These are phyloP conservation scores for Metarhizium rileyi DNA, from an alignment of 2,329 filamentous ascomycete species.

Conservation along the genomic window DNA sequence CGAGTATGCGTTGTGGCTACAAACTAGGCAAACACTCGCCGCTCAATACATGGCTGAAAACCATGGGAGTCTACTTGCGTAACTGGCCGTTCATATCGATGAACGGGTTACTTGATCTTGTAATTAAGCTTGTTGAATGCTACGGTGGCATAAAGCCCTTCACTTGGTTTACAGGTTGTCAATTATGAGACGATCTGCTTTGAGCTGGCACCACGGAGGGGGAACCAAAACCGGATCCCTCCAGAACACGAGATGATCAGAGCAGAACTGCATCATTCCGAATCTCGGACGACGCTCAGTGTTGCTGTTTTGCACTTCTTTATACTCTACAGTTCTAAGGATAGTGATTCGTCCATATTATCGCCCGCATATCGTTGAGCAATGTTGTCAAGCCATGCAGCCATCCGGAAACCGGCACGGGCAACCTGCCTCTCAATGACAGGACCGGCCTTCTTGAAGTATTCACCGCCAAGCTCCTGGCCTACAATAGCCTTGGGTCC, in stretches of 20 bases:
- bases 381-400: slow-evolving; percentile 56
- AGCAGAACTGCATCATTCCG: neutral
- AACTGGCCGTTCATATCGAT: neutral
- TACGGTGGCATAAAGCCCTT: neutral
- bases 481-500: slow-evolving; percentile 47
- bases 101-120: neutral
- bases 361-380: slow-evolving; percentile 27
- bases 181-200: neutral
- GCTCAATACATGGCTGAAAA: neutral
- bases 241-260: neutral
- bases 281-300: neutral
- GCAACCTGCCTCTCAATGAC: slow-evolving; percentile 59
- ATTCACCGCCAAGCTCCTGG: slow-evolving; percentile 51
- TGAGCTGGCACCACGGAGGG: neutral
- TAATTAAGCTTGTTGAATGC: neutral
- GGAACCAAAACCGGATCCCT: neutral
- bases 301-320: neutral
- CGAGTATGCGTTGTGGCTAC: neutral
- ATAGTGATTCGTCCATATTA: slow-evolving; percentile 12
- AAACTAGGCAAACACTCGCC: neutral
- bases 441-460: slow-evolving; percentile 53
- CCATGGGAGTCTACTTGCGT: neutral
- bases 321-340: slow-evolving; percentile 20
- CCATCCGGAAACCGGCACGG: slow-evolving; percentile 58
- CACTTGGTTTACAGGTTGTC: neutral